phyloP scores from a whole-genome alignment of 1,139 yeast species.

The Kazachstania sp. region DNA sequence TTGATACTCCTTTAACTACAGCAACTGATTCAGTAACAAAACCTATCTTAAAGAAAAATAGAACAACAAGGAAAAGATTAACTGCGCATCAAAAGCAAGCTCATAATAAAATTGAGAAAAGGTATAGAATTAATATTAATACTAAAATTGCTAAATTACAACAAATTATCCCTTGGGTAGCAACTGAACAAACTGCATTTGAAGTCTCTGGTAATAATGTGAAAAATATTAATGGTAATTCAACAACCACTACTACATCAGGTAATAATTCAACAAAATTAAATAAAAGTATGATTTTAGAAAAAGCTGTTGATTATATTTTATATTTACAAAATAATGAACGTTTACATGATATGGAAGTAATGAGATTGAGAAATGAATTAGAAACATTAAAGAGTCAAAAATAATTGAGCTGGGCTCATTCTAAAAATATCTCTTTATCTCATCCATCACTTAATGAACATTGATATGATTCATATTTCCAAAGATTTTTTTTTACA shows the following conservation, averaged over 20 bases:
- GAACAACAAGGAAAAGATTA: constrained; percentile 49
- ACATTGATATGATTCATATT: too few species aligned
- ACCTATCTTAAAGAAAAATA: constrained; percentile 23
- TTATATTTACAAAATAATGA: constrained; percentile 43
- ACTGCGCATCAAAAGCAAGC: constrained; percentile 60
- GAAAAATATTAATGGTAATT: neutral
- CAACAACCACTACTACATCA: constrained; percentile 1
- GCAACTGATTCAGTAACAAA: neutral
- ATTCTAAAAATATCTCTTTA: neutral
- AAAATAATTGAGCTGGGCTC: neutral
- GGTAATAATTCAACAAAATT: constrained; percentile 31
- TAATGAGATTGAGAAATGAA: constrained; percentile 31
- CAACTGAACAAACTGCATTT: constrained; percentile 50
- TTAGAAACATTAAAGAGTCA: constrained; percentile 14
- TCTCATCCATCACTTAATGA: neutral
- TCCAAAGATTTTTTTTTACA: too few species aligned
- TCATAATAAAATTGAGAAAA: constrained; percentile 62
- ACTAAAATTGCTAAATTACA: constrained; percentile 63
- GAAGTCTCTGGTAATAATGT: constrained; percentile 32
- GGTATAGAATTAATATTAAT: constrained; percentile 63
- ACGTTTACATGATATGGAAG: constrained; percentile 30
- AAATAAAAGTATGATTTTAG: constrained; percentile 58
- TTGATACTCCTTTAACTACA: neutral
- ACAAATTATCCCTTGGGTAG: constrained; percentile 45
- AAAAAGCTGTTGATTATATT: constrained; percentile 56